A percentile compares a stretch with the other conserved stretches of the same genome.
phyloP scores from a whole-genome alignment of 768 basidiomycete genomes.

The Boletus pseudo-olivaceus region DNA sequence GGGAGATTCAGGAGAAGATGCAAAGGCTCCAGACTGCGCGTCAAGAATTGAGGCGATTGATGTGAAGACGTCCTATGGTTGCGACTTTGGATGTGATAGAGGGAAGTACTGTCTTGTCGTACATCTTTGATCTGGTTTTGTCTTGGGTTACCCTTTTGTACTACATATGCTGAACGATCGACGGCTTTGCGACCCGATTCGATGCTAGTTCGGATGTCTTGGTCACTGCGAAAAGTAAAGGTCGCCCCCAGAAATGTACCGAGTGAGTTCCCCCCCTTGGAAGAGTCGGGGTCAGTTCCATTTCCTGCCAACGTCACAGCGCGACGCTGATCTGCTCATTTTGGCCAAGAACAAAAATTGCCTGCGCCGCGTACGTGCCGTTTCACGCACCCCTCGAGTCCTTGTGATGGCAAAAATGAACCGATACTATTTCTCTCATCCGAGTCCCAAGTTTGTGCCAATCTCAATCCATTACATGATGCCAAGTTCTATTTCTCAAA shows the following conservation, averaged over 20 bases:
- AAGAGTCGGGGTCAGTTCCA: too few species aligned
- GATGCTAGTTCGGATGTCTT: too few species aligned
- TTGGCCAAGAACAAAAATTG: background rate
- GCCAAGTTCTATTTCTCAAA: too few species aligned
- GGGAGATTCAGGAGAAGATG: constrained; percentile 48
- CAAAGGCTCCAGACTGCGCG: constrained; percentile 48
- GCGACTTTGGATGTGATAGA: background rate
- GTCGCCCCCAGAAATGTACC: background rate
- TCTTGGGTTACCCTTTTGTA: background rate
- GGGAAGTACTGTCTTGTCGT: background rate
- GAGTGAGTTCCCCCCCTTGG: background rate
- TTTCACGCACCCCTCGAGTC: background rate
- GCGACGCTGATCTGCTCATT: background rate
- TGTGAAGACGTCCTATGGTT: background rate
- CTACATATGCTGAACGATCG: too few species aligned
- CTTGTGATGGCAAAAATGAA: too few species aligned
- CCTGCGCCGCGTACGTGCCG: background rate
- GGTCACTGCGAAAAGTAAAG: too few species aligned
- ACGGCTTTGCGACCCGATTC: too few species aligned
- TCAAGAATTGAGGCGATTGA: constrained; percentile 32
- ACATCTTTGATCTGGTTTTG: background rate
- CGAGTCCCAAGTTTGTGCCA: too few species aligned
- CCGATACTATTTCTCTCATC: too few species aligned
- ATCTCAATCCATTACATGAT: too few species aligned
- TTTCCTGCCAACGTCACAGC: too few species aligned